These are phyloP conservation scores for Euphorbia celastroides DNA, from an alignment of 441 rosid genomes.

Conservation along the genomic window DNA sequence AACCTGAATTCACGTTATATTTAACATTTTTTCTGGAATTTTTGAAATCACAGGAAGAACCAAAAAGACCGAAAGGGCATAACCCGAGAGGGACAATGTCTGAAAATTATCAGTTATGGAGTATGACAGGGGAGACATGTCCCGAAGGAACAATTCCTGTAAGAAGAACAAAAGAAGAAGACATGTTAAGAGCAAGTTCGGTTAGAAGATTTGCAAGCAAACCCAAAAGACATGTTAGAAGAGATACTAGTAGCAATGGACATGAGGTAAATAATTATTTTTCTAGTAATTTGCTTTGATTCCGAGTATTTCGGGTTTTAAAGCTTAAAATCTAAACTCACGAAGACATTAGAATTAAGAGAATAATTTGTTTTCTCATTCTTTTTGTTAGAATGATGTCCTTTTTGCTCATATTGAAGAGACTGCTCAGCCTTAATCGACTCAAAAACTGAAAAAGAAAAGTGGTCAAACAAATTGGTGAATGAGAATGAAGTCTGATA, in stretches of 20 bases:
- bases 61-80: slow-evolving; percentile 61
- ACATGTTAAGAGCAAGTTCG: slow-evolving; percentile 73
- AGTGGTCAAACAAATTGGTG: slow-evolving; percentile 34
- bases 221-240: slow-evolving; percentile 50
- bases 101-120: slow-evolving; percentile 70
- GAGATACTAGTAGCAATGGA: slow-evolving; percentile 74
- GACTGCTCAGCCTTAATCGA: slow-evolving; percentile 19
- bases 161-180: slow-evolving; percentile 75
- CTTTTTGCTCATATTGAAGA: neutral
- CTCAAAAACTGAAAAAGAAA: slow-evolving; percentile 15
- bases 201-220: slow-evolving; percentile 61
- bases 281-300: too few relatives aligned
- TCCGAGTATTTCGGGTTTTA: too few relatives aligned
- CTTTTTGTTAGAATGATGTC: neutral
- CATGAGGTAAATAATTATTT: slow-evolving; percentile 57
- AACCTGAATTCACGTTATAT: too few relatives aligned
- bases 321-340: neutral
- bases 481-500: slow-evolving; percentile 18
- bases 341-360: too few relatives aligned
- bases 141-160: slow-evolving; percentile 89
- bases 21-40: too few relatives aligned
- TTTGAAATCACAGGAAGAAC: slow-evolving; percentile 49
- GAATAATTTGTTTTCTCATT: neutral
- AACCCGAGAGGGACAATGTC: slow-evolving; percentile 17
- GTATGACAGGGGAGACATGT: slow-evolving; percentile 64